Evolutionary conservation across 1,284 basidiomycete genomes (phyloP), one percentile per base, ranked within the genome.

Genomic region (Neolentinus lepideus): DNA sequence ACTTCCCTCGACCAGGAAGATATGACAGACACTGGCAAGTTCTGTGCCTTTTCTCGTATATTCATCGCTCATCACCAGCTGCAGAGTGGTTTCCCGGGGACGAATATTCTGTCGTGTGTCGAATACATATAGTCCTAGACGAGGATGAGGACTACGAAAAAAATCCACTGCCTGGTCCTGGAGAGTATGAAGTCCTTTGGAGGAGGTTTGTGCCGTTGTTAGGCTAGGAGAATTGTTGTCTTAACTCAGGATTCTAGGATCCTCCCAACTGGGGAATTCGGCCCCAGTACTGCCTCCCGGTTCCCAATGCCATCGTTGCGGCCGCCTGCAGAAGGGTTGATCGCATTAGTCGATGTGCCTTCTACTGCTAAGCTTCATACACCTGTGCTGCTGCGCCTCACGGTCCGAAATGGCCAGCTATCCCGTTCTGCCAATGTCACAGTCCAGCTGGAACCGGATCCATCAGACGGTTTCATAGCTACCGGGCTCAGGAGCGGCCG

Each of bases 391-490:
- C 71, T 90, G 46, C 72, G 71, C 1, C 66, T 91, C 29, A 81
- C 72, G 11, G 68, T 91, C 52, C 83, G 85, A 46, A 92, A 92
- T 62, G 72, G 74, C 10, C 81, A 88, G 60, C 73, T 76, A 10
- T 72, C 71, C 19, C 80, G 79, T 43, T 80, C 87, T 1, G 87
- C 87, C 0, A 84, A 83, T 60, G 67, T 91, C 26, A 74, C 77
- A 22, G 77, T 90, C 14, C 79, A 83, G 33, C 72, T 89, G 47
- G 90, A 92, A 54, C 74, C 80, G 1, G 87, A 90, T 56, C 63
- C 75, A 0, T 68, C 75, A 2, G 84, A 89, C 54, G 76, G 68
- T 58, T 91, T 92, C 66, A 78, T 91, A 25, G 77, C 89, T 2
- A 79, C 89, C 1, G 91, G 91, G 0, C 64, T 88, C 27, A 75